Percentiles rank a stretch among this genome's conserved stretches.
phyloP scores from a whole-genome alignment of 495 filamentous ascomycete species.

The Penicillium silybi region DNA sequence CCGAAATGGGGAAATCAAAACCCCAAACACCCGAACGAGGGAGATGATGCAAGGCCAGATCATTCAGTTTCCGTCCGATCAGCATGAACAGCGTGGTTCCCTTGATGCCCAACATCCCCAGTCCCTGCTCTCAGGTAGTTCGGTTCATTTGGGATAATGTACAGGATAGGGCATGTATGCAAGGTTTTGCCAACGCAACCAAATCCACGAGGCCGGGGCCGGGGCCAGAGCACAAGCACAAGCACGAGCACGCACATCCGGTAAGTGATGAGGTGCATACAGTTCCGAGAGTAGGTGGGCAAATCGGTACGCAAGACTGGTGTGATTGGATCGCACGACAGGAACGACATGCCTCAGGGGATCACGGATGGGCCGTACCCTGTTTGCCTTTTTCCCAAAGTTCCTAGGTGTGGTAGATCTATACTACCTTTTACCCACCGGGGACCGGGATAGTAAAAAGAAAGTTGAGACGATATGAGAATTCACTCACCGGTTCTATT shows the following conservation, averaged over 20 bases:
- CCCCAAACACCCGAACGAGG: no score
- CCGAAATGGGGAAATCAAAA: no score
- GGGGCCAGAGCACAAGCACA: background rate
- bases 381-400: background rate
- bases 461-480: background rate
- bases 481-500: background rate
- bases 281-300: background rate
- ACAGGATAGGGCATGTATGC: background rate
- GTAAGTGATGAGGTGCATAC: background rate
- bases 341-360: background rate
- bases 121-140: no score
- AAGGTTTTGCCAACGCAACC: background rate
- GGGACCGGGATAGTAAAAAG: background rate
- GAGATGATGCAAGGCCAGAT: no score
- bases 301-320: background rate
- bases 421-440: background rate
- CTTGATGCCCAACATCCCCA: background rate
- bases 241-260: background rate
- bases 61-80: no score
- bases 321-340: background rate
- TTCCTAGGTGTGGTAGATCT: no score
- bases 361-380: background rate
- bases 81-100: background rate
- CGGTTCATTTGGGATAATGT: background rate
- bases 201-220: background rate